phyloP scores from a whole-genome alignment of 225 moss, liverwort and hornwort genomes.

The Anthoceros angustus region DNA sequence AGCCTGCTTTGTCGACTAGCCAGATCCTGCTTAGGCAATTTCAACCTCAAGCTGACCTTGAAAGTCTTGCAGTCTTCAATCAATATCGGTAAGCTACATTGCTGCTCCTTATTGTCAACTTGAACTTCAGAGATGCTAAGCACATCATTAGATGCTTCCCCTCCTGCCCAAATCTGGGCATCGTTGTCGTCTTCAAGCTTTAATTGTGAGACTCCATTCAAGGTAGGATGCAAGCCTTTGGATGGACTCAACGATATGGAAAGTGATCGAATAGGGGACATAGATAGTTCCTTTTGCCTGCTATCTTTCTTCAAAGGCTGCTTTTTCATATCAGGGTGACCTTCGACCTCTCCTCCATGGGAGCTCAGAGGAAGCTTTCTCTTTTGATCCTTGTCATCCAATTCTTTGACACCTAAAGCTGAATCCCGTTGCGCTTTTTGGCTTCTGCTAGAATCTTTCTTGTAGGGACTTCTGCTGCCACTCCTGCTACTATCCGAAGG shows the following conservation, averaged over 20 bases:
- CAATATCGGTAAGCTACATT: no score
- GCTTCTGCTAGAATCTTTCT: conserved; percentile 24
- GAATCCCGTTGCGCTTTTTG: conserved; percentile 13
- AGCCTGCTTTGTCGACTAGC: conserved; percentile 12
- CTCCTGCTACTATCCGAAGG: conserved; percentile 38
- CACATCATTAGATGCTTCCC: not conserved
- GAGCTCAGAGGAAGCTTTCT: not conserved
- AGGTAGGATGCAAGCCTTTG: conserved; percentile 11
- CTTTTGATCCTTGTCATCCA: conserved; percentile 17
- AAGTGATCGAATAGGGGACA: conserved; percentile 33
- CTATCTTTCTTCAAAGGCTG: conserved; percentile 7
- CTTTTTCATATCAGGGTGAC: conserved; percentile 8
- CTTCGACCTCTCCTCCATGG: conserved; percentile 14
- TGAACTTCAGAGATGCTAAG: no score
- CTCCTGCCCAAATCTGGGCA: conserved; percentile 21
- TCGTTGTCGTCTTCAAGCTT: conserved; percentile 21
- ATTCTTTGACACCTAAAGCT: conserved; percentile 11
- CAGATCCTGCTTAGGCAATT: not conserved
- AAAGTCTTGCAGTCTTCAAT: no score
- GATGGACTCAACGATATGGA: conserved; percentile 41
- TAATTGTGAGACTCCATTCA: conserved; percentile 2
- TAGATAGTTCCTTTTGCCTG: conserved; percentile 13
- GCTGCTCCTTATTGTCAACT: no score
- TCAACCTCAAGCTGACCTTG: not conserved
- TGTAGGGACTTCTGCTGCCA: conserved; percentile 36